Percentiles rank a stretch among this genome's conserved stretches.
Conservation (phyloP, 2,329 filamentous ascomycete species). For the Phialophora tarda region DNA sequence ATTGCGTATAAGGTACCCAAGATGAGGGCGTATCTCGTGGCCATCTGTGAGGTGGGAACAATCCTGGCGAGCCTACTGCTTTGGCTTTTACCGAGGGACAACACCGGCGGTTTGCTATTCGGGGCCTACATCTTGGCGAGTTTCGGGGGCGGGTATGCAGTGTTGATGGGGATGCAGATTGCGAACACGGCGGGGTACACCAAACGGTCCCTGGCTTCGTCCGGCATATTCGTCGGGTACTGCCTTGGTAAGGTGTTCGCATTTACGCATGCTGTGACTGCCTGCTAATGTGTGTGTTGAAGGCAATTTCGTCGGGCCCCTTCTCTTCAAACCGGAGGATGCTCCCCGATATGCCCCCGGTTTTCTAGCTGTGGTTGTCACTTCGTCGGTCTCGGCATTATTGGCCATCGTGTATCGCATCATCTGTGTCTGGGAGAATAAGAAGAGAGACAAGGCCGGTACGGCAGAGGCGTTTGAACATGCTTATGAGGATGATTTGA, state of each 20-base stretch:
- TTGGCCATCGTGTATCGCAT: conserved; percentile 38
- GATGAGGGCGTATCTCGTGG: conserved; percentile 49
- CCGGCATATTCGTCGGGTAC: conserved; percentile 37
- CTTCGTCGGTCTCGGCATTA: conserved; percentile 36
- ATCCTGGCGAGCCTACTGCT: conserved; percentile 52
- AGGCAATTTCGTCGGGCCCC: conserved; percentile 40
- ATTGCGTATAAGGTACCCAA: conserved; percentile 48
- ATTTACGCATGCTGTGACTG: conserved; percentile 29
- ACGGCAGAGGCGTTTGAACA: conserved; percentile 57
- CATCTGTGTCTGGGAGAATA: conserved; percentile 39
- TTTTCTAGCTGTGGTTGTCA: conserved; percentile 44
- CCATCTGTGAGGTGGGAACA: conserved; percentile 51
- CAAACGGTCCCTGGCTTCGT: conserved; percentile 36
- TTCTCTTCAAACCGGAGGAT: conserved; percentile 38
- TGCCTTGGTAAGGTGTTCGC: conserved; percentile 53
- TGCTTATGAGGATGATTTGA: conserved; percentile 60
- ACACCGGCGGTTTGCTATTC: conserved; percentile 55
- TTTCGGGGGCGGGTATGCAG: conserved; percentile 55
- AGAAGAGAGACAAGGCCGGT: conserved; percentile 30
- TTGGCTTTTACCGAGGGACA: conserved; percentile 51
- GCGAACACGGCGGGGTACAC: conserved; percentile 43
- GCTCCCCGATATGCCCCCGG: conserved; percentile 41
- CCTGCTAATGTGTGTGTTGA: conserved; percentile 29
- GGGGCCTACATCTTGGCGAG: conserved; percentile 57
- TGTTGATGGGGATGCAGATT: conserved; percentile 58